Base-by-base conservation (phyloP, 2,329 filamentous ascomycete species). In the Aureobasidium zeae region DNA sequence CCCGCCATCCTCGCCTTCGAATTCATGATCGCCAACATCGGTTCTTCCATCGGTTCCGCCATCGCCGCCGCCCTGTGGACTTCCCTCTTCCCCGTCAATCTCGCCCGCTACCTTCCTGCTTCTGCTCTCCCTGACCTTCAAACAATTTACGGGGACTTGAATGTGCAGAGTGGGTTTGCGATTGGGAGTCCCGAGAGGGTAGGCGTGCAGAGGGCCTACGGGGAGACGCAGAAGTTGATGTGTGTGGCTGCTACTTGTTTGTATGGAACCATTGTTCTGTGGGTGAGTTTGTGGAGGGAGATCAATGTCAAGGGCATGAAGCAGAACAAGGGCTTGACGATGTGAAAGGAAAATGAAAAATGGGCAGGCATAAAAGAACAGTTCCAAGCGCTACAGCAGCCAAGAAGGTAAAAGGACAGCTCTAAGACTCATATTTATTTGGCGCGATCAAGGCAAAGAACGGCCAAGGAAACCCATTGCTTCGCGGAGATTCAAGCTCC, bases 21-120 rank as follows among this genome's bases (percentile, higher is more conserved):
- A 30, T 49, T 46, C 13, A 49, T 53, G 29, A 50, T 52, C 26
- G 49, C 45, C 44, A 45, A 45, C 19, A 52, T 56, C 20, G 54
- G 78, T 29, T 71, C 69, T 15, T 74, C 76, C 1, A 63, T 80
- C 5, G 78, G 77, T 1, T 68, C 67, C 2, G 53, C 15, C 5
- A 49, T 55, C 16, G 52, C 54, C 3, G 51, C 47, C 12, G 54
- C 54, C 5, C 49, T 56, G 31, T 56, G 54, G 54, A 53, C 49
- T 2, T 51, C 48, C 5, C 52, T 50, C 1, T 56, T 56, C 39
- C 48, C 50, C 2, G 21, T 33, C 9, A 50, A 54, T 7, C 47
- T 56, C 21, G 45, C 47, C 3, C 54, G 60, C 30, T 69, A 75
- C 49, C 58, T 70, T 5, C 70, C 69, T 0, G 57, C 57, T 1